A percentile compares a stretch with the other conserved stretches of the same genome.
Conservation (phyloP, 1,139 yeast species). For the Geotrichum australiense region DNA sequence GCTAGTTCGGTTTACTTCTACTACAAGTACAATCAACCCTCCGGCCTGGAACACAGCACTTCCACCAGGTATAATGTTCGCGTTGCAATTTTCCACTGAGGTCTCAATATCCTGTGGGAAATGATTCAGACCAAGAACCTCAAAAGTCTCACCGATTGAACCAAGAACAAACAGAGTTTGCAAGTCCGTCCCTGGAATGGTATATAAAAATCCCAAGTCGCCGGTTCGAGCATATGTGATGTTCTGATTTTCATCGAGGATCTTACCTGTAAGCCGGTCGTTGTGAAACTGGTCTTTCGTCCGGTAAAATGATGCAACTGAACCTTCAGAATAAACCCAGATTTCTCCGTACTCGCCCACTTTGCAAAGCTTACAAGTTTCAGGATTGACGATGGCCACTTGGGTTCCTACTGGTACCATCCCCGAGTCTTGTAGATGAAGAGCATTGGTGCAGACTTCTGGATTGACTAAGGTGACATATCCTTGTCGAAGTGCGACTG, state of each 20-base stretch:
- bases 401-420: conserved; percentile 94
- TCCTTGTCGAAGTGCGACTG: conserved; percentile 84
- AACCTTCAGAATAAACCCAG: conserved; percentile 92
- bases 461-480: conserved; percentile 75
- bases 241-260: conserved; percentile 56
- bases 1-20: conserved; percentile 50
- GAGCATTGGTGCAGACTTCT: conserved; percentile 55
- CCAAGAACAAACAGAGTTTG: conserved; percentile 86
- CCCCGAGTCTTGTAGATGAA: conserved; percentile 88
- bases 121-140: conserved; percentile 83
- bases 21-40: conserved; percentile 70
- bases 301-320: conserved; percentile 54
- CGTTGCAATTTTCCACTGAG: conserved; percentile 63
- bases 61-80: conserved; percentile 51
- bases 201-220: conserved; percentile 86
- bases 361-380: conserved; percentile 67
- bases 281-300: conserved; percentile 41
- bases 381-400: conserved; percentile 92
- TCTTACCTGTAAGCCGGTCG: conserved; percentile 50
- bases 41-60: conserved; percentile 73
- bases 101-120: conserved; percentile 80
- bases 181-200: conserved; percentile 52
- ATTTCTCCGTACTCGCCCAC: conserved; percentile 97
- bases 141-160: conserved; percentile 80
- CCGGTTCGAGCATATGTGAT: conserved; percentile 79